Evolutionary conservation across 2,329 filamentous ascomycete species (phyloP).

Genomic region (Botrytis medusae): DNA sequence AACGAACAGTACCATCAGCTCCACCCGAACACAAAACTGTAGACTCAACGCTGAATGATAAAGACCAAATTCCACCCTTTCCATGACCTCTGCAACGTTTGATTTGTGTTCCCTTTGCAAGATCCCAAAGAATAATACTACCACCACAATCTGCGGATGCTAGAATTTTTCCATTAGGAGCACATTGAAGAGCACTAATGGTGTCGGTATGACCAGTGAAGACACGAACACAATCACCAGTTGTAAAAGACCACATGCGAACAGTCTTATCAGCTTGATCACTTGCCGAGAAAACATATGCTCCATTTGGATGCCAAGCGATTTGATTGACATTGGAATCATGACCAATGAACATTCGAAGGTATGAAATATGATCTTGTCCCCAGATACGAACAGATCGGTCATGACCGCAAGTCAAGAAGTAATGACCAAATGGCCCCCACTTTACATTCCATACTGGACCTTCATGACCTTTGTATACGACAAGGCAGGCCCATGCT

Average conservation of each 20-base stretch:
- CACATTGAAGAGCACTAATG: slow-evolving; percentile 80
- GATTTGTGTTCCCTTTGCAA: slow-evolving; percentile 78
- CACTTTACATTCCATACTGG: slow-evolving; percentile 87
- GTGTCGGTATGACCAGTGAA: slow-evolving; percentile 90
- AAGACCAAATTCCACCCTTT: slow-evolving; percentile 88
- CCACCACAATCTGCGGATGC: slow-evolving; percentile 87
- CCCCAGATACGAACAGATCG: slow-evolving; percentile 89
- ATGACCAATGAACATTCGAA: slow-evolving; percentile 87
- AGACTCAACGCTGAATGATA: slow-evolving; percentile 92
- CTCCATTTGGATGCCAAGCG: slow-evolving; percentile 92
- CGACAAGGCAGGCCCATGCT: slow-evolving; percentile 85
- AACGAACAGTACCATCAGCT: slow-evolving; percentile 85
- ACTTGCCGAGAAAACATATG: slow-evolving; percentile 90
- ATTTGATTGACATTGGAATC: slow-evolving; percentile 89
- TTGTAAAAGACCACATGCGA: slow-evolving; percentile 94
- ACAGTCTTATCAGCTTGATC: slow-evolving; percentile 84
- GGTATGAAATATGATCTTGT: slow-evolving; percentile 86
- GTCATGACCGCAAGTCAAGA: slow-evolving; percentile 82
- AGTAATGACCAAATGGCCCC: slow-evolving; percentile 95
- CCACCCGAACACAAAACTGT: slow-evolving; percentile 87
- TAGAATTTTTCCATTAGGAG: slow-evolving; percentile 84
- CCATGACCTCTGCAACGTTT: slow-evolving; percentile 94
- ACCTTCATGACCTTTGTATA: slow-evolving; percentile 90
- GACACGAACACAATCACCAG: slow-evolving; percentile 82
- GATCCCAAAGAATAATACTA: slow-evolving; percentile 92